Base-by-base conservation (phyloP, 805 yeast species). In the Candida schatavii region DNA sequence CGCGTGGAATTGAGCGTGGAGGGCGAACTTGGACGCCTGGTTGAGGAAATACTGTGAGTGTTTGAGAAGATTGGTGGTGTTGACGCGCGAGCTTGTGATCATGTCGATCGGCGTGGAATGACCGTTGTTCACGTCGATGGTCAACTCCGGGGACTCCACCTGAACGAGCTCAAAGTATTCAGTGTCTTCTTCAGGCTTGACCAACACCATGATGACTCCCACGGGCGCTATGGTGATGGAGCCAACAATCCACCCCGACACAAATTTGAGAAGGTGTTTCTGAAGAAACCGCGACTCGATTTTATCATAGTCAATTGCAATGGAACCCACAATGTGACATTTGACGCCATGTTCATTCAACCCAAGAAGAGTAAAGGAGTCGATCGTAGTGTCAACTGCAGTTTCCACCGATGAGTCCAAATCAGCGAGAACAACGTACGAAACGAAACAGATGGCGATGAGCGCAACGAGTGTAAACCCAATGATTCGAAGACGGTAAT, bases 241-340 rank as follows among this genome's bases (percentile, higher is more conserved):
- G 1, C 70, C 67, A 11, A 61, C 25, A 2, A 57, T 6, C 2
- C 51, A 33, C 23, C 25, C 48, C 19, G 5, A 22, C n/a, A 19
- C 20, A 13, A 35, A 22, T 20, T 35, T 35, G 5, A 35, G 26
- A 35, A 35, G 17, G 18, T 20, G 9, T 13, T 35, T 14, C 37
- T 35, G 37, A n/a, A 35, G 10, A 6, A 28, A 28, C 15, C 22
- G 27, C 14, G 14, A 13, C 34, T 15, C 22, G 14, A 66, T 49
- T 6, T 51, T 42, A 37, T 52, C 57, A 45, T 67, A 68, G 46
- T 66, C 44, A 13, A 66, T 49, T 4, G 45, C 34, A 2, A 66
- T 40, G 0, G 55, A 38, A 3, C 64, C 65, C 3, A 48, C 44
- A 14, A 66, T 57, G 39, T 57, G 62, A 17, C 62, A 49, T 18